Base-by-base conservation (phyloP, 2,329 filamentous ascomycete species). In the Paraphoma chrysanthemicola region DNA sequence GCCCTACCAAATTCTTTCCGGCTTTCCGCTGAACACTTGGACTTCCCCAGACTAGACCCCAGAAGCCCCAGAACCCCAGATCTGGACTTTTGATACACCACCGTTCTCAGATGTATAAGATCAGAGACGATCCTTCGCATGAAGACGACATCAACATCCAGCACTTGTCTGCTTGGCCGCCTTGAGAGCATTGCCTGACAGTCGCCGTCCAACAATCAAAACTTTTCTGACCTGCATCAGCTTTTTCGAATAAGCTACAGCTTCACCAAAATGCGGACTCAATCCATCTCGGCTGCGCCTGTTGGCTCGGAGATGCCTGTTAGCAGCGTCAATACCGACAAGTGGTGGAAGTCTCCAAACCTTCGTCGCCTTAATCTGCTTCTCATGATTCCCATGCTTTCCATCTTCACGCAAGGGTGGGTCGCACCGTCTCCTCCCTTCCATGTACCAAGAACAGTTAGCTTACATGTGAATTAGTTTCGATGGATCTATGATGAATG, bases 401-500 rank as follows among this genome's bases (percentile, higher is more conserved):
- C 48, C 7, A 50, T 50, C n/a, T 43, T 39, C 23, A 42, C 33
- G 23, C 28, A n/a, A 29, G 48, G 33, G 33, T 28, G 6, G n/a
- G n/a, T 50, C 23, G 6, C 9, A 28, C 10, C n/a, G 8, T n/a
- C 11, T 30, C 12, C 7, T 30, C 11, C 10, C 2, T 3, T 18
- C 9, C 18, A 23, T 28, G 12, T 1, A 28, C 17, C 28, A 14
- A 45, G 14, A 38, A 10, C 7, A 7, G 70, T 70, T 57, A 69
- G 23, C n/a, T 38, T n/a, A 11, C n/a, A 6, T 38, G 33, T n/a
- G 6, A 38, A 3, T 11, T 2, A 38, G 39, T 3, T 42, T 42
- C 16, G 39, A 42, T 17, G 85, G 84, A 36, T 78, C 83, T 55
- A 76, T 82, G 33, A 72, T 78, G 46, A 59, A 75, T 83, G 44